A percentile compares a stretch with the other conserved stretches of the same genome.
phyloP scores from a whole-genome alignment of 495 filamentous ascomycete species.

The Neurospora intermedia region DNA sequence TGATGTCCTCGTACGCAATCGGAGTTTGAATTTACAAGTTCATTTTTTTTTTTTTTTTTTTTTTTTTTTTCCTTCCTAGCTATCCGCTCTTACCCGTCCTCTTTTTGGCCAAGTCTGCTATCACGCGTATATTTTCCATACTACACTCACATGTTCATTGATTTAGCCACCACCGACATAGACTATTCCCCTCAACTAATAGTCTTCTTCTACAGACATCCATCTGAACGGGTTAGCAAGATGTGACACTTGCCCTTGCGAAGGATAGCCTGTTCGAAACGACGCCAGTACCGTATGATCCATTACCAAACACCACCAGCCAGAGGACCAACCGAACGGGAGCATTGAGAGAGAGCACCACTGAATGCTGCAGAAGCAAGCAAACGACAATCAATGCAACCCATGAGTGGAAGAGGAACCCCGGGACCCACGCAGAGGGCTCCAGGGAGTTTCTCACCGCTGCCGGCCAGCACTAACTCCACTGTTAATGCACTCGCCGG shows the following conservation, averaged over 20 bases:
- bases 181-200: neutral
- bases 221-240: neutral
- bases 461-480: conserved; percentile 19
- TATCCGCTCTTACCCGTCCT: neutral
- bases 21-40: neutral
- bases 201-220: neutral
- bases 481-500: neutral
- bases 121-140: neutral
- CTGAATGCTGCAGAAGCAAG: neutral
- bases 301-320: neutral
- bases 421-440: conserved; percentile 29
- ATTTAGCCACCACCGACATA: neutral
- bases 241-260: neutral
- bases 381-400: conserved; percentile 31
- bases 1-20: neutral
- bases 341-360: neutral
- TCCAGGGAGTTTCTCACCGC: conserved; percentile 47
- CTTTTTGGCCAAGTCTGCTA: neutral
- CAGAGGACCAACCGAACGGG: neutral
- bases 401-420: conserved; percentile 24
- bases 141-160: neutral
- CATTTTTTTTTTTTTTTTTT: neutral
- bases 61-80: neutral
- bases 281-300: neutral
- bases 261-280: neutral